These are phyloP conservation scores for Saccharomycopsis vini DNA, from an alignment of 805 yeast species.

Conservation along the genomic window DNA sequence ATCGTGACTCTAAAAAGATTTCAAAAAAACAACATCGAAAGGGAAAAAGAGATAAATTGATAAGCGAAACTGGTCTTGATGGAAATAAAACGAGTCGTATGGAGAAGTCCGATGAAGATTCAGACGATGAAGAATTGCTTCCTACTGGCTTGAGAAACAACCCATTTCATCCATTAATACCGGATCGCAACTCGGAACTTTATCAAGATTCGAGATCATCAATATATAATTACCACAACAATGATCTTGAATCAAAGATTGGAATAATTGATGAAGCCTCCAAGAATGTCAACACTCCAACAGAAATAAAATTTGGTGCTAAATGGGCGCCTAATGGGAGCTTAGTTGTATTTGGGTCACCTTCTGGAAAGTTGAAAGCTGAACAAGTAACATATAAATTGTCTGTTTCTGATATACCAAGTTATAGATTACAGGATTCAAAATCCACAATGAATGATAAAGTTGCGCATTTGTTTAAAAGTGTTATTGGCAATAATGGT, in stretches of 20 bases:
- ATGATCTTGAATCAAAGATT: no score
- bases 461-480: not conserved
- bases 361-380: not conserved
- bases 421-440: not conserved
- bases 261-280: not conserved
- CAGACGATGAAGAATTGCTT: not conserved
- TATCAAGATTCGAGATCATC: not conserved
- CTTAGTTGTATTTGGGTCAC: conserved; percentile 16
- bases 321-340: conserved; percentile 20
- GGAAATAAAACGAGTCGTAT: no score
- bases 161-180: no score
- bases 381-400: not conserved
- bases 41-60: no score
- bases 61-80: no score
- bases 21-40: no score
- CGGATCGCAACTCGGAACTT: no score
- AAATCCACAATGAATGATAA: not conserved
- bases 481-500: conserved; percentile 23
- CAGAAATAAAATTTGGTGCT: conserved; percentile 16
- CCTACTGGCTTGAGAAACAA: no score
- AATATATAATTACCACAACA: no score
- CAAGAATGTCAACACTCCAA: conserved; percentile 7
- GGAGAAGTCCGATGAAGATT: no score
- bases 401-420: not conserved
- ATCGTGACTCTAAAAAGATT: no score